Evolutionary conservation across 768 basidiomycete species (phyloP), one percentile per base, ranked within the genome.

Genomic region (Mrakia frigida): DNA sequence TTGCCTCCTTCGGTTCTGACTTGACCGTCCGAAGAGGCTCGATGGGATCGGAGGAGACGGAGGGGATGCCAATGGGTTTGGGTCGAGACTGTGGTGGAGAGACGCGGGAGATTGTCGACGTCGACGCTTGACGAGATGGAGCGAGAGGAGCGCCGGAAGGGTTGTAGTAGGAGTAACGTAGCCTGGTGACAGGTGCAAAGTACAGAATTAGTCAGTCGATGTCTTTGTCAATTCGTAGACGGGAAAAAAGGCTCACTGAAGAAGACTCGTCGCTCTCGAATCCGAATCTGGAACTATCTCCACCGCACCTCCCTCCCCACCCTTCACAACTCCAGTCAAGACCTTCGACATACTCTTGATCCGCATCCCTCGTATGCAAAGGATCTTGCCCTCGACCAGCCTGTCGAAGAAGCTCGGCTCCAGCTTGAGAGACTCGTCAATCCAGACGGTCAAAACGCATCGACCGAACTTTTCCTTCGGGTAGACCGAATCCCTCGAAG

Each of bases 371-470:
- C 65, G 65, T 3, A 68, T 35, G 43, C 23, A 39, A 3, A 68
- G 37, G 3, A 68, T 39, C 18, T 68, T 68, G 4, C 65, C 65
- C 18, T 68, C 65, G 25, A n/a, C 35, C 16, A 68, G 65, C 18
- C 25, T 21, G 21, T 35, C 65, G 9, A 68, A 18, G 39, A 68
- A 68, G 25, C 35, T 37, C 23, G 4, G 6, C 14, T 37, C 35
- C 35, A 68, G 39, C 25, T 6, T 6, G 35, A 68, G 35, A 21
- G 65, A 43, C 1, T 16, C 35, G 6, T n/a, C 7, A 39, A 68
- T 23, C 65, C 65, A 68, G 65, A 68, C 39, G 21, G 65, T 43
- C 14, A 35, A n/a, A 21, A 68, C 65, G 65, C 65, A 68, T 23
- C 65, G 65, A n/a, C 65, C 65, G 35, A 68, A 68, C 39, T 16